Percentiles rank a stretch among this genome's conserved stretches.
Conservation (phyloP, 2,329 filamentous ascomycete genomes). For the Aspergillus felis region DNA sequence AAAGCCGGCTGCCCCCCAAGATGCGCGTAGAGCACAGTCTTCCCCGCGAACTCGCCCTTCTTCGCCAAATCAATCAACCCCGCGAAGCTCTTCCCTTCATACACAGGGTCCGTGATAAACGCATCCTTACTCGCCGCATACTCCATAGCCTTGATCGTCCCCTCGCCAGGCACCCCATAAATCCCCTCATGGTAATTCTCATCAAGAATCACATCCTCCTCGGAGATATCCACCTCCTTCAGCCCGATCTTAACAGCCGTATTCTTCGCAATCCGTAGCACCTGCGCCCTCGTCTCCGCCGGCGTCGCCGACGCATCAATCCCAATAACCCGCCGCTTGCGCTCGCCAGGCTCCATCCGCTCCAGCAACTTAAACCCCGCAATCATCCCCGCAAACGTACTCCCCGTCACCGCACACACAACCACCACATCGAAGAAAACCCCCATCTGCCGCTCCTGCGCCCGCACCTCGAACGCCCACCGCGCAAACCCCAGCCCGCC, state of each 20-base stretch:
- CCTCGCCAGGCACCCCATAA: slow-evolving; percentile 64
- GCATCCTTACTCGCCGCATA: slow-evolving; percentile 66
- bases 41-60: slow-evolving; percentile 60
- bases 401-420: slow-evolving; percentile 68
- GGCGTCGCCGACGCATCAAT: slow-evolving; percentile 62
- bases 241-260: slow-evolving; percentile 64
- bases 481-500: slow-evolving; percentile 67
- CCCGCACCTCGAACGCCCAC: slow-evolving; percentile 65
- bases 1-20: slow-evolving; percentile 66
- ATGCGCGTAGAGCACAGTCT: slow-evolving; percentile 64
- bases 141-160: slow-evolving; percentile 64
- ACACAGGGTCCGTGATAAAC: slow-evolving; percentile 72
- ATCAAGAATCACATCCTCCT: slow-evolving; percentile 60
- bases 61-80: slow-evolving; percentile 67
- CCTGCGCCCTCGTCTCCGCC: slow-evolving; percentile 60
- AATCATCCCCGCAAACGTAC: slow-evolving; percentile 67
- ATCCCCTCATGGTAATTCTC: slow-evolving; percentile 62
- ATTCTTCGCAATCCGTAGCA: slow-evolving; percentile 61
- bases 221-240: slow-evolving; percentile 55
- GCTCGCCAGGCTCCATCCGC: slow-evolving; percentile 38
- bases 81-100: slow-evolving; percentile 71
- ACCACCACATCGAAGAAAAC: slow-evolving; percentile 65
- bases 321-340: slow-evolving; percentile 57
- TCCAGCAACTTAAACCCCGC: slow-evolving; percentile 66
- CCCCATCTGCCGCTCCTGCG: slow-evolving; percentile 59